Evolutionary conservation across 2,329 filamentous ascomycete species (phyloP).

Genomic region (Penicillium decumbens): DNA sequence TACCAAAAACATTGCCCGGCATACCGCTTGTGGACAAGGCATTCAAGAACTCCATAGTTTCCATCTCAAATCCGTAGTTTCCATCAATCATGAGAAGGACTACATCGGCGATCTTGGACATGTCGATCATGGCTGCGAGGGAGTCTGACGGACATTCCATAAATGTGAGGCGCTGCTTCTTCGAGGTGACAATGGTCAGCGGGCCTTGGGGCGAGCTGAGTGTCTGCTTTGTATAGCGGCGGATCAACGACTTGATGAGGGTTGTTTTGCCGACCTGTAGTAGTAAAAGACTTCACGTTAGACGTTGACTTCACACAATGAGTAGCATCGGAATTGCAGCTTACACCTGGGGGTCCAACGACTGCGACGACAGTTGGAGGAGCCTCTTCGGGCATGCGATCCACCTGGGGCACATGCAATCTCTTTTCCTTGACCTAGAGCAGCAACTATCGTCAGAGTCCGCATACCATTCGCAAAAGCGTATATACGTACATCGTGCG

Average conservation of each 20-base stretch:
- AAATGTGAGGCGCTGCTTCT: constrained; percentile 90
- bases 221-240: constrained; percentile 92
- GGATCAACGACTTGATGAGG: constrained; percentile 86
- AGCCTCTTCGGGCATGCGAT: constrained; percentile 90
- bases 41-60: constrained; percentile 99
- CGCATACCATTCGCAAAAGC: not conserved
- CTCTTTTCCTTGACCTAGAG: constrained; percentile 85
- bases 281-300: constrained; percentile 6
- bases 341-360: constrained; percentile 85
- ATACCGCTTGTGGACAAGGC: constrained; percentile 90
- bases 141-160: constrained; percentile 93
- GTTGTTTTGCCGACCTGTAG: constrained; percentile 76
- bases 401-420: constrained; percentile 91
- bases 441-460: constrained; percentile 13
- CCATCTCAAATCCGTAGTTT: constrained; percentile 99
- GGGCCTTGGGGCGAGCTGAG: constrained; percentile 85
- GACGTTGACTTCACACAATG: not conserved
- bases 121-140: constrained; percentile 91
- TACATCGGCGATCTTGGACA: constrained; percentile 96
- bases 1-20: constrained; percentile 97
- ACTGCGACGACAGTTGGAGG: constrained; percentile 90
- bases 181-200: constrained; percentile 93
- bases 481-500: constrained; percentile 48
- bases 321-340: constrained; percentile 15
- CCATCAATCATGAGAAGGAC: constrained; percentile 97